Evolutionary conservation across 176 grass and related monocot species (phyloP), one percentile per base, ranked within the genome.

Genomic region (Ensete ventricosum): DNA sequence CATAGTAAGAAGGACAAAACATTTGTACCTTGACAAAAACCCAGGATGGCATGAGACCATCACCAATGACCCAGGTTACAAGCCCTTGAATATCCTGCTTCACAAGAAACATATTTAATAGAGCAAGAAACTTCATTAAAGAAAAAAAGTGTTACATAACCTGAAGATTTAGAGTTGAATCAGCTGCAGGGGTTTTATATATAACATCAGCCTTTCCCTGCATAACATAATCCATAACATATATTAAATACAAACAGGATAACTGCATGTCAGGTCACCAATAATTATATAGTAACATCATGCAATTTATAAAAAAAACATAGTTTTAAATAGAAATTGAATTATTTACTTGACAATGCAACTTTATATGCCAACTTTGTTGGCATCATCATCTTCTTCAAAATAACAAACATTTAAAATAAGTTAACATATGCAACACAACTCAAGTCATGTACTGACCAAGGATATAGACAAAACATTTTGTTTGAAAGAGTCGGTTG

Each of bases 51-150:
- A 82, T 72, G 70, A 85, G 67, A 60, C 95, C 90, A 26, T 98
- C 90, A 71, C 95, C 95, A 77, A 93, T 76, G 78, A 91, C 90
- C 95, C 90, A 98, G 59, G 85, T 89, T 48, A 94, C 69, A 50
- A 98, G 73, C 55, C 88, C 95, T 81, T 94, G 88, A 82, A 98
- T 55, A 74, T 98, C 91, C 95, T 98, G 86, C 43, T 7, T 75
- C 76, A 72, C 29, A 79, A 24, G 9, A 48, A 55, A 70, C 49
- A 54, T 2, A 71, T 51, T 70, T 8, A 57, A 59, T 21, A 8
- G 27, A 66, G 21, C 53, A 80, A 27, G 17, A 81, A 71, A 26
- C 6, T 65, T 49, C 29, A 64, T 23, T 23, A 9, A 73, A 77
- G 14, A 73, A 51, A 22, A 63, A 9, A 68, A 20, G 20, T 23